Percentiles rank a stretch among this genome's conserved stretches.
These are phyloP conservation scores for Sesbania bispinosa DNA, from an alignment of 306 rosid genomes.

Conservation along the genomic window DNA sequence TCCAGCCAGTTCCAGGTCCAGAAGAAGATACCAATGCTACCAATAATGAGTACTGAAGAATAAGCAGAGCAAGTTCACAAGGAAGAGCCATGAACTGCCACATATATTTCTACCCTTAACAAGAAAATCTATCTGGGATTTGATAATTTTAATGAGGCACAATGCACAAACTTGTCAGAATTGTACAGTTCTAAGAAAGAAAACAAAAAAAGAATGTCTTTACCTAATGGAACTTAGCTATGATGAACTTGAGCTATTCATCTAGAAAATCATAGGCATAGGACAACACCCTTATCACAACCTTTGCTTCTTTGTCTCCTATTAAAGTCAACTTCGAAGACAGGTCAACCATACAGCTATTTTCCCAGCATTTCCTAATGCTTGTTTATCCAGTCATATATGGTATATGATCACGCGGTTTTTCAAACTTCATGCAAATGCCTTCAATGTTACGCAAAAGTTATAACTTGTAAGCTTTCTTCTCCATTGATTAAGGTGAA, in stretches of 20 bases:
- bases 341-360: slow-evolving; percentile 18
- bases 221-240: not conserved
- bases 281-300: not conserved
- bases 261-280: not conserved
- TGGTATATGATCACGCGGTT: not conserved
- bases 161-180: slow-evolving; percentile 21
- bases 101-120: slow-evolving; percentile 27
- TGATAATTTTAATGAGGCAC: not conserved
- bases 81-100: slow-evolving; percentile 45
- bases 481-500: not conserved
- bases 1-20: slow-evolving; percentile 50
- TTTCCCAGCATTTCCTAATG: not conserved
- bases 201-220: not conserved
- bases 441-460: not conserved
- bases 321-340: not conserved
- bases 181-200: slow-evolving; percentile 14
- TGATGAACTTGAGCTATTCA: slow-evolving; percentile 4
- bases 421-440: slow-evolving; percentile 21
- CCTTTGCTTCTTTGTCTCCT: not conserved
- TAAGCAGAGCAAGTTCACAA: slow-evolving; percentile 32
- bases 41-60: slow-evolving; percentile 34
- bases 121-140: slow-evolving; percentile 18
- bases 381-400: not conserved
- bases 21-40: slow-evolving; percentile 57
- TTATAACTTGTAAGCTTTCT: not conserved